phyloP scores from a whole-genome alignment of 495 filamentous ascomycete species.

The Podospora anserina region DNA sequence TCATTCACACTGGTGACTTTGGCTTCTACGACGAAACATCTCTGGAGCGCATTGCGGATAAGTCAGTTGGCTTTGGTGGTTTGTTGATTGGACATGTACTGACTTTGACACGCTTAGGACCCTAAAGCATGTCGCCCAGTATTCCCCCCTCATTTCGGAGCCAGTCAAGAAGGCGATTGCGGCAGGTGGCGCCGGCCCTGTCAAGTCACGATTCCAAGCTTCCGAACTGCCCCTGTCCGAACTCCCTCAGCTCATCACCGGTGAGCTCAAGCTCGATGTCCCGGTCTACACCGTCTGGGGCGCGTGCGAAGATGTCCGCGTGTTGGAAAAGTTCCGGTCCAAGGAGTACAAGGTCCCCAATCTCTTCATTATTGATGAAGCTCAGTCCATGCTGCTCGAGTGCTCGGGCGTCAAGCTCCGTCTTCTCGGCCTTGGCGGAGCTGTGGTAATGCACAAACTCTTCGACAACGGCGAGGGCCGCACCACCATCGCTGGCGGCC shows the following conservation, averaged over 20 bases:
- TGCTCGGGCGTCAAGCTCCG: constrained; percentile 95
- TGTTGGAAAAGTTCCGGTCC: constrained; percentile 96
- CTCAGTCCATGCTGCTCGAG: constrained; percentile 89
- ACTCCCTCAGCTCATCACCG: constrained; percentile 84
- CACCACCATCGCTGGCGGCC: constrained; percentile 96
- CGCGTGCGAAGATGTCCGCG: constrained; percentile 96
- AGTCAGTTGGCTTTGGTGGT: constrained; percentile 59
- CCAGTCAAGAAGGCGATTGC: constrained; percentile 79
- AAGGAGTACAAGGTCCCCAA: constrained; percentile 98
- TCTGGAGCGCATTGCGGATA: constrained; percentile 95
- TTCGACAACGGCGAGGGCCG: constrained; percentile 98
- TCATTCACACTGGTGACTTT: constrained; percentile 98
- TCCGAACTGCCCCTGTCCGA: constrained; percentile 92
- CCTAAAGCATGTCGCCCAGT: constrained; percentile 95
- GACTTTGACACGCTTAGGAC: constrained; percentile 58
- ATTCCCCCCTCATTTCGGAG: constrained; percentile 90
- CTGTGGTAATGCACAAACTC: constrained; percentile 99
- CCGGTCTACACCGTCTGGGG: constrained; percentile 99
- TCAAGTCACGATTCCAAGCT: constrained; percentile 76
- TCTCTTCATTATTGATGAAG: constrained; percentile 96
- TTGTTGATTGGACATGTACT: constrained; percentile 13
- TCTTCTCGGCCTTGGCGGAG: constrained; percentile 88
- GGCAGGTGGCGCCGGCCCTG: constrained; percentile 54
- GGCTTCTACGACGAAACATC: constrained; percentile 98
- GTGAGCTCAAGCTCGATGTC: constrained; percentile 83